These are phyloP conservation scores for Penicillium sp. DNA, from an alignment of 2,329 filamentous ascomycete genomes.

Conservation along the genomic window DNA sequence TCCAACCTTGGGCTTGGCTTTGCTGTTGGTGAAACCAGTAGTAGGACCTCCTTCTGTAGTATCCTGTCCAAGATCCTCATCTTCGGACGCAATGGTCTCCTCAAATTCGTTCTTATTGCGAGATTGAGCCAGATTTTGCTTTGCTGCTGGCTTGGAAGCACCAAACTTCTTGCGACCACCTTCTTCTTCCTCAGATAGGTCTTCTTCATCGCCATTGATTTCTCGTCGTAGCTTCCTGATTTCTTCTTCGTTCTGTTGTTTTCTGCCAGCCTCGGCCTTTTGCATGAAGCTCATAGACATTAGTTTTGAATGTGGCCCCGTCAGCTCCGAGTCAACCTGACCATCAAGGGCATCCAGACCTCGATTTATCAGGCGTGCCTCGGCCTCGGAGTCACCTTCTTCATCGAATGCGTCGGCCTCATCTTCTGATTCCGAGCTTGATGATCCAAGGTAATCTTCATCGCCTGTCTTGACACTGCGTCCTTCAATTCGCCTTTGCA, in stretches of 20 bases:
- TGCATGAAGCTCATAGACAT: constrained; percentile 93
- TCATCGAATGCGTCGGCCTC: constrained; percentile 55
- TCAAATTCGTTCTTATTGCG: constrained; percentile 56
- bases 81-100: constrained; percentile 52
- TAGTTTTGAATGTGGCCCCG: constrained; percentile 60
- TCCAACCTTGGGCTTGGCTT: background rate
- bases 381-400: constrained; percentile 27
- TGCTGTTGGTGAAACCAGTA: background rate
- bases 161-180: constrained; percentile 59
- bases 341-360: constrained; percentile 48
- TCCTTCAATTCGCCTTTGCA: constrained; percentile 74
- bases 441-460: constrained; percentile 48
- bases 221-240: constrained; percentile 67
- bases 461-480: constrained; percentile 61
- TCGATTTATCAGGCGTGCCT: constrained; percentile 30
- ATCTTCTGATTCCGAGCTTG: constrained; percentile 61
- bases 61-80: constrained; percentile 27
- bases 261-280: constrained; percentile 74
- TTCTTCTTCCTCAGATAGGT: constrained; percentile 46
- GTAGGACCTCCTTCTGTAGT: background rate
- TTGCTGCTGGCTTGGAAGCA: constrained; percentile 27
- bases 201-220: constrained; percentile 60
- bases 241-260: constrained; percentile 75
- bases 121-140: constrained; percentile 25
- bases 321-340: constrained; percentile 35